Percentiles rank a stretch among this genome's conserved stretches.
phyloP scores from a whole-genome alignment of 306 rosid species.

The Abrus precatorius region DNA sequence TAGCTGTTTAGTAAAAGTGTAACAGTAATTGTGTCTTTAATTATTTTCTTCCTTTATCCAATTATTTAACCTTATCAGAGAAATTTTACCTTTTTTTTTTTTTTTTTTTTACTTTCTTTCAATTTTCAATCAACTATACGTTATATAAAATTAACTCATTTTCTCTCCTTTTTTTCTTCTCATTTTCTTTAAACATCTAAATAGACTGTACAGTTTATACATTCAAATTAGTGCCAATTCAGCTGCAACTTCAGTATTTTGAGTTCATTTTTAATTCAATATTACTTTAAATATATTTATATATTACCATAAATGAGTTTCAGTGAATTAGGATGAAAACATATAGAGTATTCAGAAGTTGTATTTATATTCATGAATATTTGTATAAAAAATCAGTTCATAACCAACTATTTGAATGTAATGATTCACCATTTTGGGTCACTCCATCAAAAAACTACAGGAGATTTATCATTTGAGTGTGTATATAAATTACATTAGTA shows the following conservation, averaged over 20 bases:
- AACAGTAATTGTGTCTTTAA: no score
- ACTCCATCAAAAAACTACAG: neutral
- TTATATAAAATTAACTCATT: no score
- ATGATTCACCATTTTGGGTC: neutral
- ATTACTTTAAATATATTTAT: neutral
- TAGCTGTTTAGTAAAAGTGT: no score
- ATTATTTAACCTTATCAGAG: no score
- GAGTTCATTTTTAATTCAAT: neutral
- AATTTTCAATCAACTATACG: no score
- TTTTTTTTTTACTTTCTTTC: no score
- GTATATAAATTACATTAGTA: neutral
- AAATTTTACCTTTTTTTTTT: no score
- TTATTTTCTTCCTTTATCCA: no score
- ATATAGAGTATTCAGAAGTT: neutral
- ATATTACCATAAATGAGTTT: neutral
- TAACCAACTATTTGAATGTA: neutral
- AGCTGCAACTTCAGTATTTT: neutral
- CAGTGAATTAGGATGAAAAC: neutral
- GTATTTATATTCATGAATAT: neutral
- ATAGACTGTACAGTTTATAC: no score
- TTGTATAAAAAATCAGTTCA: neutral
- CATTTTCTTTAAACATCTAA: no score
- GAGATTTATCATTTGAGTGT: neutral
- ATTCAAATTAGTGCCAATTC: no score
- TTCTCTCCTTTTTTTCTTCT: no score